These are phyloP conservation scores for Lomentospora prolificans DNA, from an alignment of 2,329 filamentous ascomycete genomes.

Conservation along the genomic window DNA sequence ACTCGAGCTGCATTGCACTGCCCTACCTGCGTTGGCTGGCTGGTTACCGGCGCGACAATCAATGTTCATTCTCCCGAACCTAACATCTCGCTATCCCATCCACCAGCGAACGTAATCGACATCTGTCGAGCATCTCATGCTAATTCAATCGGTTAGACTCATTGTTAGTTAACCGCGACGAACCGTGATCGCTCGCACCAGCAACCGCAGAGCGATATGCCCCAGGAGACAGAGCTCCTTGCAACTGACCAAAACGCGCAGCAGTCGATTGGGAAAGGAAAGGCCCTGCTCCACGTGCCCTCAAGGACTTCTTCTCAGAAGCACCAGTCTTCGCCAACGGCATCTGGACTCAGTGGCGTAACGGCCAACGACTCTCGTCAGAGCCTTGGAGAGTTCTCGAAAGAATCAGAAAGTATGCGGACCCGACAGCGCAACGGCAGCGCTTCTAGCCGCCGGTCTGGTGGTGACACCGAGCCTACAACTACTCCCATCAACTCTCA, in stretches of 20 bases:
- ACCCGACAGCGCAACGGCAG: slow-evolving; percentile 57
- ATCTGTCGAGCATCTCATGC: not conserved
- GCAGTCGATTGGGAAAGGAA: slow-evolving; percentile 22
- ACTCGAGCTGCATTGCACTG: not conserved
- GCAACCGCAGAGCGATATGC: not conserved
- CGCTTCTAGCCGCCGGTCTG: slow-evolving; percentile 54
- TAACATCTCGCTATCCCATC: not conserved
- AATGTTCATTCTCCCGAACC: not conserved
- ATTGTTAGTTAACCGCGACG: not conserved
- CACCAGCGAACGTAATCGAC: not conserved
- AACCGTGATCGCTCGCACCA: not conserved
- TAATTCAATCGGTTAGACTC: not conserved
- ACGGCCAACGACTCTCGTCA: slow-evolving; percentile 50
- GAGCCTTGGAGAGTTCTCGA: slow-evolving; percentile 55
- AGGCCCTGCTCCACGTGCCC: slow-evolving; percentile 38
- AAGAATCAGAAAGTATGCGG: slow-evolving; percentile 55
- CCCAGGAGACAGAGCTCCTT: not conserved
- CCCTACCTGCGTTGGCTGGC: not conserved
- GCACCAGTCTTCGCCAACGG: slow-evolving; percentile 48
- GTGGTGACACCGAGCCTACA: slow-evolving; percentile 41
- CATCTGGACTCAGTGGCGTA: slow-evolving; percentile 49
- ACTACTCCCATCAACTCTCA: slow-evolving; percentile 39
- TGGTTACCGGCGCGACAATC: not conserved
- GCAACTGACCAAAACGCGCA: not conserved
- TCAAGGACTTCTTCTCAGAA: slow-evolving; percentile 54